A percentile compares a stretch with the other conserved stretches of the same genome.
phyloP scores from a whole-genome alignment of 441 rosid species.

The Aquilaria agallochum region DNA sequence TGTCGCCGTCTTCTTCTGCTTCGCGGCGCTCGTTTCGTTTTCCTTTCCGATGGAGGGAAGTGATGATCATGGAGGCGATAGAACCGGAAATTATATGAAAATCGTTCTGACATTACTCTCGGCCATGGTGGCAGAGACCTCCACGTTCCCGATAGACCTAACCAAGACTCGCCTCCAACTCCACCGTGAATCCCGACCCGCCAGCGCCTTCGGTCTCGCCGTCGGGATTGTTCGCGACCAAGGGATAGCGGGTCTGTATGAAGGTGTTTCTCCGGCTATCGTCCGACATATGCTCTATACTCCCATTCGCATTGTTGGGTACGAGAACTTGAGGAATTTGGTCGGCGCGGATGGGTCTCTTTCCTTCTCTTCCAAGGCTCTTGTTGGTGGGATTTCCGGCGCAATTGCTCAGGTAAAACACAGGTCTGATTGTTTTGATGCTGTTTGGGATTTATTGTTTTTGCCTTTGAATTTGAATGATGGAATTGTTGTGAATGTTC shows the following conservation, averaged over 20 bases:
- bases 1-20: too few relatives aligned
- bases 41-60: background rate
- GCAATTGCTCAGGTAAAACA: constrained; percentile 69
- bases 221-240: constrained; percentile 47
- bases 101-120: constrained; percentile 63
- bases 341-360: constrained; percentile 32
- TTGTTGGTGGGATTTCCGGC: constrained; percentile 76
- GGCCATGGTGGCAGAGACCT: constrained; percentile 84
- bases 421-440: background rate
- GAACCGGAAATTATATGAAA: constrained; percentile 26
- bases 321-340: constrained; percentile 63
- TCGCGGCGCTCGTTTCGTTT: too few relatives aligned
- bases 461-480: background rate
- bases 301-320: constrained; percentile 76
- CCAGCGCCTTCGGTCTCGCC: constrained; percentile 54
- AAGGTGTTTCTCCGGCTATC: constrained; percentile 77
- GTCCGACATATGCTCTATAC: constrained; percentile 73
- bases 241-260: constrained; percentile 57
- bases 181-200: constrained; percentile 43
- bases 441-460: background rate
- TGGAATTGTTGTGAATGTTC: background rate
- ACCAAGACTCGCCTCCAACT: constrained; percentile 90
- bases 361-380: constrained; percentile 57
- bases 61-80: background rate
- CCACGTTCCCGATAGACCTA: constrained; percentile 78